Percentiles rank a stretch among this genome's conserved stretches.
phyloP scores from a whole-genome alignment of 73 alveolate genomes.

The Uronychia setigera region DNA sequence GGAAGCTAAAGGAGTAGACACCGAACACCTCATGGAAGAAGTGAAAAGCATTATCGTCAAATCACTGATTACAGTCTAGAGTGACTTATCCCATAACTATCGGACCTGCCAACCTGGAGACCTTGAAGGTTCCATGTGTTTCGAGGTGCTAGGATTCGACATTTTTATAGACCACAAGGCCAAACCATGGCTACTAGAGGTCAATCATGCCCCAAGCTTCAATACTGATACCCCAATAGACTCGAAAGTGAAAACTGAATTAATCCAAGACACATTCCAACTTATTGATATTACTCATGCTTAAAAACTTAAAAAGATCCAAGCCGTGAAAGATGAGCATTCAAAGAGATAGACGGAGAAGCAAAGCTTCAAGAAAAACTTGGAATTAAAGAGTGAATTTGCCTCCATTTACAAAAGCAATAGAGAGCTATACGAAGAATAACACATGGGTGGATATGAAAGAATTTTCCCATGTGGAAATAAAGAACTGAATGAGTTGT shows the following conservation, averaged over 20 bases:
- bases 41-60: constrained; percentile 21
- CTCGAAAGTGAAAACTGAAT: constrained; percentile 66
- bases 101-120: constrained; percentile 27
- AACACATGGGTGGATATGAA: neutral
- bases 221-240: constrained; percentile 78
- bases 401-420: neutral
- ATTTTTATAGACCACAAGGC: constrained; percentile 19
- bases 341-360: neutral
- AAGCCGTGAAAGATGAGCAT: neutral
- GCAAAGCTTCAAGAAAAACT: neutral
- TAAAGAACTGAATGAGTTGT: neutral
- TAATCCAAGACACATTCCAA: constrained; percentile 25
- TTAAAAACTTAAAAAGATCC: neutral
- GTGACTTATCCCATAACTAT: constrained; percentile 12
- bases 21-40: constrained; percentile 4
- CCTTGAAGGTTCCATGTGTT: constrained; percentile 23
- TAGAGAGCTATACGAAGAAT: neutral
- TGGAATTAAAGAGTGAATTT: neutral
- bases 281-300: neutral
- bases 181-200: constrained; percentile 39
- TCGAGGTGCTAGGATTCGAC: constrained; percentile 32
- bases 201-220: constrained; percentile 75
- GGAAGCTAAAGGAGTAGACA: constrained; percentile 1
- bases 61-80: constrained; percentile 10
- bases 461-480: neutral